A percentile compares a stretch with the other conserved stretches of the same genome.
phyloP scores from a whole-genome alignment of 345 rosid species.

The Orychophragmus violaceus region DNA sequence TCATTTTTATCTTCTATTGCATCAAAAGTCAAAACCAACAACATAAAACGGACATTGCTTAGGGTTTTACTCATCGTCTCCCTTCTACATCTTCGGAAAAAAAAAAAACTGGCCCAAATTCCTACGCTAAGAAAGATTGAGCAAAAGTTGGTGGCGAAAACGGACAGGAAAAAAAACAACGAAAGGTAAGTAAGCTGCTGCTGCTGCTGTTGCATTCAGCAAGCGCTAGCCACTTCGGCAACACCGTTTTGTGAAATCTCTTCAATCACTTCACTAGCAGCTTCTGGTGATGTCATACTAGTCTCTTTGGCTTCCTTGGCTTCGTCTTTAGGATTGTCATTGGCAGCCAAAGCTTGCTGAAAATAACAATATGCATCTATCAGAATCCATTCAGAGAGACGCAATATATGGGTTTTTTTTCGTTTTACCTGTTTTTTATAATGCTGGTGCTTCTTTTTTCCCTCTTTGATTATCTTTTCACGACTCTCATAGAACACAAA shows the following conservation, averaged over 20 bases:
- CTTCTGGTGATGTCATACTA: neutral
- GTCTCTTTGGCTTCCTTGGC: neutral
- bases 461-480: conserved; percentile 43
- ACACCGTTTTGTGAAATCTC: neutral
- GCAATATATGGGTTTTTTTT: too few relatives aligned
- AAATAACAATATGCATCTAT: neutral
- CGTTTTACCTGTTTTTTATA: conserved; percentile 44
- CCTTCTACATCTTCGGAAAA: neutral
- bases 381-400: neutral
- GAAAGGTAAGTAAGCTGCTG: neutral
- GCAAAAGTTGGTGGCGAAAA: neutral
- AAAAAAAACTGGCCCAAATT: neutral
- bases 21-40: neutral
- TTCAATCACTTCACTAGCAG: neutral
- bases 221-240: neutral
- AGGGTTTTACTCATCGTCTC: neutral
- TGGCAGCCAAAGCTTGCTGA: conserved; percentile 9
- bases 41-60: neutral
- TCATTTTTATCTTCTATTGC: neutral
- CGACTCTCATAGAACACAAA: conserved; percentile 54
- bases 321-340: neutral
- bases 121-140: neutral
- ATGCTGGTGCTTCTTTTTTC: conserved; percentile 41
- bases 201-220: neutral
- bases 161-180: neutral